Conservation (phyloP, 495 filamentous ascomycete species). For the Polyplosphaeria fusca region DNA sequence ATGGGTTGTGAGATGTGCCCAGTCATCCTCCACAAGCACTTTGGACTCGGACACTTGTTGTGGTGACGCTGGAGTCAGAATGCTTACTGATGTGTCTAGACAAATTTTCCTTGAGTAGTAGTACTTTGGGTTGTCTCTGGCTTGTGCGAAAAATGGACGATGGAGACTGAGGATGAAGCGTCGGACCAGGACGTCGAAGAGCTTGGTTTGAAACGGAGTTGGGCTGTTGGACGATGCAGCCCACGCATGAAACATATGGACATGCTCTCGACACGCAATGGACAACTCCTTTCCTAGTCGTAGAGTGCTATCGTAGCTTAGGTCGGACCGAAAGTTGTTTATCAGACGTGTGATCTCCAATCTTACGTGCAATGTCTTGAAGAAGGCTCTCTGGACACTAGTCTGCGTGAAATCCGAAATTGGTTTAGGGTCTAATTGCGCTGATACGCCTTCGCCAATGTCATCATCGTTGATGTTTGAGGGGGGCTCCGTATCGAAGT, state of each 20-base stretch:
- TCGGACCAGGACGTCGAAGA: conserved; percentile 7
- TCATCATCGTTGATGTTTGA: conserved; percentile 19
- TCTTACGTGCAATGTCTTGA: background rate
- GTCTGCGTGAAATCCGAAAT: conserved; percentile 4
- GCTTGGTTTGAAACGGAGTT: conserved; percentile 9
- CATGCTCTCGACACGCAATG: background rate
- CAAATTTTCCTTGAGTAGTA: conserved; percentile 20
- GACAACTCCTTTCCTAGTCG: conserved; percentile 1
- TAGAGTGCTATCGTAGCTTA: conserved; percentile 15
- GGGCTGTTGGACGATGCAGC: background rate
- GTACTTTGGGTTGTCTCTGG: conserved; percentile 6
- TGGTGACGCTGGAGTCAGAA: background rate
- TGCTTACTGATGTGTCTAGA: conserved; percentile 5
- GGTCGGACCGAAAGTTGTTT: conserved; percentile 7
- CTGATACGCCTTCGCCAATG: conserved; percentile 2
- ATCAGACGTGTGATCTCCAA: conserved; percentile 13
- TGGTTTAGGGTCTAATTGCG: background rate
- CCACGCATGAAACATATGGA: background rate
- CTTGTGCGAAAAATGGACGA: conserved; percentile 14
- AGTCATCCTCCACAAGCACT: conserved; percentile 11
- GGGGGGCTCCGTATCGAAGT: conserved; percentile 16
- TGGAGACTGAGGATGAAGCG: conserved; percentile 23
- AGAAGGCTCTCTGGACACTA: conserved; percentile 3
- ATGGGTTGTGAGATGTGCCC: background rate
- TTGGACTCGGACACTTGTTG: background rate